phyloP scores from a whole-genome alignment of 441 rosid species.

The Iberis amara region DNA sequence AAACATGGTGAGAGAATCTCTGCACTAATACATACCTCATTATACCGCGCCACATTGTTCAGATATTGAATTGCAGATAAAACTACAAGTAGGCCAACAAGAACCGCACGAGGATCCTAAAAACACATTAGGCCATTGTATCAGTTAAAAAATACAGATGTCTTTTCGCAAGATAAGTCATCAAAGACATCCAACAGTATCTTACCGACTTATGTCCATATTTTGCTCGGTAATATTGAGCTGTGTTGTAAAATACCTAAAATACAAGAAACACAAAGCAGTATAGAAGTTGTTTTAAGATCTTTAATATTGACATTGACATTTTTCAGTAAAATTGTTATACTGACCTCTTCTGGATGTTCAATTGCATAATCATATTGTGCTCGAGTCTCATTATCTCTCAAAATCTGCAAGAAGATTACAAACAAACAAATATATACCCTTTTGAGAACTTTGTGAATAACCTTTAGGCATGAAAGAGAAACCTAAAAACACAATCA shows the following conservation, averaged over 20 bases:
- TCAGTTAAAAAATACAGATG: conserved; percentile 8
- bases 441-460: conserved; percentile 3
- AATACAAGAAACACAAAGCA: conserved; percentile 9
- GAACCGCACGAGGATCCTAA: conserved; percentile 85
- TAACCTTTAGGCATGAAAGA: background rate
- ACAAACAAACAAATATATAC: background rate
- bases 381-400: conserved; percentile 80
- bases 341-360: conserved; percentile 83
- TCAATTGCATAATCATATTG: conserved; percentile 93
- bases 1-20: no score
- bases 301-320: background rate
- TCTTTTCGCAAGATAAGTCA: background rate
- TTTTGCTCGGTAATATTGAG: conserved; percentile 79
- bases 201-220: conserved; percentile 94
- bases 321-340: background rate
- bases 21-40: no score
- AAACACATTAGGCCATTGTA: conserved; percentile 9
- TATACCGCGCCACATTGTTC: conserved; percentile 33
- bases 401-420: conserved; percentile 59
- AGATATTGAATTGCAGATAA: conserved; percentile 83
- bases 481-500: background rate
- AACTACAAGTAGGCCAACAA: conserved; percentile 73
- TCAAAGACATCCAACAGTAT: background rate
- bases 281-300: background rate
- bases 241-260: conserved; percentile 88